Evolutionary conservation across 305 asterid genomes (phyloP), one percentile per base, ranked within the genome.

Genomic region (Solanum hybrid): DNA sequence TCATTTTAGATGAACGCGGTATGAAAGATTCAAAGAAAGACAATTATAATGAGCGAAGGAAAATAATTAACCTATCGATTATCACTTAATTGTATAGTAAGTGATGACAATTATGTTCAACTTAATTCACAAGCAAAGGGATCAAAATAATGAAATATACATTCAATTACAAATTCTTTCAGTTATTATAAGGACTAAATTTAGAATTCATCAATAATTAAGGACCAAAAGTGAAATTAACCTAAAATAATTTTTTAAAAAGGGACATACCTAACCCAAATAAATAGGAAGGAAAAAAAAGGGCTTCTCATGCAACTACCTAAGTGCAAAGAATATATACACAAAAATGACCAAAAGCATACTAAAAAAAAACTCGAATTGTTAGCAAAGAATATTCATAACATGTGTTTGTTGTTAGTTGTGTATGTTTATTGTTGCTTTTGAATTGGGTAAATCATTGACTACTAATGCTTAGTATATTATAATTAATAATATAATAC

Each of bases 391-490:
- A 45, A 45, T 24, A 76, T 73, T 38, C 17, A 87, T 68, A 73
- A 10, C 89, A 87, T 87, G 89, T 73, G 89, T 87, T 34, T 87
- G 89, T 73, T 73, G 89, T 87, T 87, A 87, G 84, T 76, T 87
- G 61, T 65, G 84, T 38, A 39, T 24, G 70, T 38, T 87, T 84
- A 17, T 73, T 87, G 29, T 87, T 87, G 73, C 84, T 77, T 87
- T 87, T 27, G 72, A 73, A 36, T 70, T 87, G 68, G 70, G 22
- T 88, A 38, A 90, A 87, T 90, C 87, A 91, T 89, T 91, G 89
- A 89, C 68, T 81, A 87, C 27, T 90, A 51, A 87, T 38, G 88
- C 82, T 61, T 61, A 10, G 20, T 89, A 82, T 39, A 7, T 32
- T 77, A 8, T 76, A 76, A 76, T 76, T 81, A 38, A 13, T 24